Evolutionary conservation across 768 basidiomycete genomes (phyloP).

Genomic region (Austroboletus eburneus): DNA sequence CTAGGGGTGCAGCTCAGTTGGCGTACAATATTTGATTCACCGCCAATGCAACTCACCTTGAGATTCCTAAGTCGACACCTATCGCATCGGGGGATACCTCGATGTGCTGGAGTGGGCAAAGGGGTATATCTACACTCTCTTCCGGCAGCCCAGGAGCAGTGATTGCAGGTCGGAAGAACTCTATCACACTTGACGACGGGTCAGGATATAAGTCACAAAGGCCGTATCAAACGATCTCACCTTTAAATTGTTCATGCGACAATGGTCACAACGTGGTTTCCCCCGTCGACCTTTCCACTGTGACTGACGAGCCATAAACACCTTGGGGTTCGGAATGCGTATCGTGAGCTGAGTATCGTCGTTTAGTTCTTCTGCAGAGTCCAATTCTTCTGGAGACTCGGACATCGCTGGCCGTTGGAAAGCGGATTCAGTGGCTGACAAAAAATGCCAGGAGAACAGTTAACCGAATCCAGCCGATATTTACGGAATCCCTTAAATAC

Average conservation of each 20-base stretch:
- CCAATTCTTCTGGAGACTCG: slow-evolving; percentile 35
- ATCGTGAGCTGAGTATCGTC: slow-evolving; percentile 58
- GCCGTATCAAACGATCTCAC: slow-evolving; percentile 36
- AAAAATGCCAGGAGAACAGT: slow-evolving; percentile 15
- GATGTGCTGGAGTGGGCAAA: slow-evolving; percentile 68
- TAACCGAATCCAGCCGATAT: slow-evolving; percentile 7
- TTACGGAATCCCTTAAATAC: slow-evolving; percentile 1
- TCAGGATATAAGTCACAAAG: slow-evolving; percentile 10
- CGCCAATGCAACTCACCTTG: slow-evolving; percentile 43
- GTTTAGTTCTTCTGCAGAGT: slow-evolving; percentile 36
- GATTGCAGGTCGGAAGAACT: slow-evolving; percentile 65
- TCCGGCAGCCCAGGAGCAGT: slow-evolving; percentile 62
- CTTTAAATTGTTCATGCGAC: slow-evolving; percentile 68
- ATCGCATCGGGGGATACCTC: slow-evolving; percentile 72
- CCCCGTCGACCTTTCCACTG: slow-evolving; percentile 74
- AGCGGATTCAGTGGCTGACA: slow-evolving; percentile 6
- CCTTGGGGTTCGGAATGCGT: slow-evolving; percentile 63
- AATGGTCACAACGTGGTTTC: slow-evolving; percentile 72
- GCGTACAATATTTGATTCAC: background rate
- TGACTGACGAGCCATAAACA: slow-evolving; percentile 64
- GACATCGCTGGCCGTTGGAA: slow-evolving; percentile 28
- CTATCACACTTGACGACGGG: slow-evolving; percentile 56
- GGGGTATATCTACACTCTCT: slow-evolving; percentile 70
- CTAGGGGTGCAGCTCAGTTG: slow-evolving; percentile 31
- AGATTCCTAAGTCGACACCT: slow-evolving; percentile 63